Conservation (phyloP, 768 basidiomycete species). For the Lepiota brunneoincarnata region DNA sequence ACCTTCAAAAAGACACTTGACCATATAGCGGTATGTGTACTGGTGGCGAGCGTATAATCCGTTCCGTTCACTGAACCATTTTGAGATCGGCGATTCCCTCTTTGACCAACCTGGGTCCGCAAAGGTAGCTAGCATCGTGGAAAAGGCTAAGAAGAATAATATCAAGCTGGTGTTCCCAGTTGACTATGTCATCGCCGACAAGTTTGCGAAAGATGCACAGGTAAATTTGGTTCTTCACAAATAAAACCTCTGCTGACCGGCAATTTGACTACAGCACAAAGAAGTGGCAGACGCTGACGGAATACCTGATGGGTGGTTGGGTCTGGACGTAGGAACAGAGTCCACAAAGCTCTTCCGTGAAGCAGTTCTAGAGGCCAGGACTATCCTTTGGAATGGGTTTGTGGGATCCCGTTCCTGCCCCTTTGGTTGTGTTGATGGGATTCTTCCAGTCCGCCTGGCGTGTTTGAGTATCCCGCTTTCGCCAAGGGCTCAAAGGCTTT, state of each 20-base stretch:
- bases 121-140: conserved; percentile 80
- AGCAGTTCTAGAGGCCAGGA: conserved; percentile 86
- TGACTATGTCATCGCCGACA: conserved; percentile 92
- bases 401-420: conserved; percentile 17
- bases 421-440: not conserved
- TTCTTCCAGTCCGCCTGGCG: conserved; percentile 79
- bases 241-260: not conserved
- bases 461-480: conserved; percentile 95
- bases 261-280: conserved; percentile 48
- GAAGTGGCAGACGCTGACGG: conserved; percentile 78
- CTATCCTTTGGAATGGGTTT: conserved; percentile 95
- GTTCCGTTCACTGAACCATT: conserved; percentile 6
- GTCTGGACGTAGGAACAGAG: conserved; percentile 88
- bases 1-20: conserved; percentile 97
- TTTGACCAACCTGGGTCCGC: conserved; percentile 87
- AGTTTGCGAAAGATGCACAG: conserved; percentile 90
- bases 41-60: not conserved
- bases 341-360: conserved; percentile 75
- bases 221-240: conserved; percentile 33
- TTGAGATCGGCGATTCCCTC: conserved; percentile 89
- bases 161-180: conserved; percentile 95
- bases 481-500: conserved; percentile 81
- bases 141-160: conserved; percentile 89
- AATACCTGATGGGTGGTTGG: conserved; percentile 93
- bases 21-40: conserved; percentile 55